These are phyloP conservation scores for Clarireedia paspali DNA, from an alignment of 2,329 filamentous ascomycete genomes.

Conservation along the genomic window DNA sequence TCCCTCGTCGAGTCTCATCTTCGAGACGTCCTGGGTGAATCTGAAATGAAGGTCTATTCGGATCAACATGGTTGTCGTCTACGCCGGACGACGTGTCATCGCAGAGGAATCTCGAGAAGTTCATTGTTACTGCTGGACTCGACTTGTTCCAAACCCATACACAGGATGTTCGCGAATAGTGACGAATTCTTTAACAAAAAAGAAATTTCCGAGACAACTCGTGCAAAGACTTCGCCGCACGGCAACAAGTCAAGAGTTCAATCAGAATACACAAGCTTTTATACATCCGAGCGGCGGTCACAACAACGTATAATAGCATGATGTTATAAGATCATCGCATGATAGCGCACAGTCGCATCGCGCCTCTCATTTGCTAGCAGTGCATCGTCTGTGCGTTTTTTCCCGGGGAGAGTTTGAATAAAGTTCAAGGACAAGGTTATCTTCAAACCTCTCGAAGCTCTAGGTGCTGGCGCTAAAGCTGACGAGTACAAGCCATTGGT, in stretches of 20 bases:
- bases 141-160: background rate
- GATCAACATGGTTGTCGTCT: background rate
- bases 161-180: background rate
- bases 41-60: background rate
- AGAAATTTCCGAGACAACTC: background rate
- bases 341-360: background rate
- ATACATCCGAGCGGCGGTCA: background rate
- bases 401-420: background rate
- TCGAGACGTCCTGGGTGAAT: background rate
- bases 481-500: background rate
- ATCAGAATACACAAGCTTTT: background rate
- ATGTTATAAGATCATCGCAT: conserved; percentile 4
- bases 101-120: background rate
- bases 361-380: background rate
- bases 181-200: background rate
- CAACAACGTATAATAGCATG: background rate
- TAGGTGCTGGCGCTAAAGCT: background rate
- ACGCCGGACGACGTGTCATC: background rate
- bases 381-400: background rate
- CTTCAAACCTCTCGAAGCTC: background rate
- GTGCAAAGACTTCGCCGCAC: background rate
- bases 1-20: background rate
- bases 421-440: conserved; percentile 1
- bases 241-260: background rate
- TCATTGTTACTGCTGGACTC: background rate